Base-by-base conservation (phyloP, 2,329 filamentous ascomycete species). In the Fusarium scirpi region DNA sequence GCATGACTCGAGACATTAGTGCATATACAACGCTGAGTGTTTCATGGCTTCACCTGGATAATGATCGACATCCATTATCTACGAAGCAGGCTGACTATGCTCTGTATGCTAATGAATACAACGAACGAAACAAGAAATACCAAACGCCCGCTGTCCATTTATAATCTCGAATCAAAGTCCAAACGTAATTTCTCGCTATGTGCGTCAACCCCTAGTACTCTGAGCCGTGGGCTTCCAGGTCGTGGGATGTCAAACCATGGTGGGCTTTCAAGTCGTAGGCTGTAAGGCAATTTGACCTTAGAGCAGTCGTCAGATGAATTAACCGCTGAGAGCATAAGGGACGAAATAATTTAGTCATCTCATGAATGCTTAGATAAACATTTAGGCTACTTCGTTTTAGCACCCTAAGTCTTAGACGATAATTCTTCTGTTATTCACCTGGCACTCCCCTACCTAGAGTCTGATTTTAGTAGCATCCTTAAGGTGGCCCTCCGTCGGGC, bases 401-500 rank as follows among this genome's bases (percentile, higher is more conserved):
- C 34, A 11, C 34, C 6, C 10, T 7, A 4, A 38, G 6, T 38
- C 34, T 38, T 38, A 2, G 34, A 38, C 34, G 34, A 38, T 11
- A 38, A 38, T 38, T 11, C 18, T 38, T 38, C 18, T 38, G 34
- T 12, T 38, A 38, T 38, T n/a, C 34, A 38, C 18, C 34, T 38
- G 34, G 10, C 18, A 38, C 6, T n/a, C 32, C 40, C 18, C 27
- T 51, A 10, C 32, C 34, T 66, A 94, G 47, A 94, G 80, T 54
- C 89, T 89, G 46, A 96, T 91, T 78, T 91, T 90, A 73, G 85
- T 87, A 9, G 94, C 93, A 58, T 98, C 94, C 71, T 89, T 90
- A 3, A 92, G 84, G 70, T 91, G 86, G 47, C 93, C 94, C 80
- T 98, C 95, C 30, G 84, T 89, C 0, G 96, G 96, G 77, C 96